Evolutionary conservation across 2,329 filamentous ascomycete species (phyloP).

Genomic region (Fonsecaea monophora): DNA sequence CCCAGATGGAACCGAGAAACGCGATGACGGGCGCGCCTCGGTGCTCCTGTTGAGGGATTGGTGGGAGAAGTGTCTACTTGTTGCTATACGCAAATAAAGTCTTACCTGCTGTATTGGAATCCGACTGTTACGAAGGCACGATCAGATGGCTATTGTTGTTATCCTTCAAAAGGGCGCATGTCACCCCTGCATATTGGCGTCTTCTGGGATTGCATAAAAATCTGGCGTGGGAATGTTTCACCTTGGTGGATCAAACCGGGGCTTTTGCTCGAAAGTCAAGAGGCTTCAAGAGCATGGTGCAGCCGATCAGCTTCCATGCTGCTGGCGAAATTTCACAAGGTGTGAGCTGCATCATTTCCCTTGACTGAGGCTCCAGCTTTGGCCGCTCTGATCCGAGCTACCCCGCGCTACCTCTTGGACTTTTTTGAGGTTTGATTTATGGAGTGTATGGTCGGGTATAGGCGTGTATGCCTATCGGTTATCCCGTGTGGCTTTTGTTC

Average conservation of each 20-base stretch:
- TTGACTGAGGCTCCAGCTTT: background rate
- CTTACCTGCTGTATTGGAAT: conserved; percentile 11
- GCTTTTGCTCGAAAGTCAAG: background rate
- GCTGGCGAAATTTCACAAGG: background rate
- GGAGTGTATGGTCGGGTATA: background rate
- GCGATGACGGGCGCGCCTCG: conserved; percentile 66
- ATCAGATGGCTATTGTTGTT: conserved; percentile 8
- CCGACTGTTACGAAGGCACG: conserved; percentile 25
- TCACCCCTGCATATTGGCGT: background rate
- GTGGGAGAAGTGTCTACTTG: conserved; percentile 66
- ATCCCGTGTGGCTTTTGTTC: background rate
- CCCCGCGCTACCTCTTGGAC: background rate
- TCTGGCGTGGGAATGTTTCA: background rate
- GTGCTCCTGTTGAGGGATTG: conserved; percentile 64
- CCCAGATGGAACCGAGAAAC: conserved; percentile 64
- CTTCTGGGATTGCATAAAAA: background rate
- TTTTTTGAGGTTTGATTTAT: background rate
- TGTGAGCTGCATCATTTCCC: background rate
- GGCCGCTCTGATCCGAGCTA: background rate
- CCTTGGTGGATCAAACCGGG: background rate
- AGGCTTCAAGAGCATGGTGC: background rate
- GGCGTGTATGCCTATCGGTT: background rate
- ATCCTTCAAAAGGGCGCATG: background rate
- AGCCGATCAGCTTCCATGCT: background rate
- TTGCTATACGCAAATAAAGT: conserved; percentile 43